These are phyloP conservation scores for Cryptococcus floricola DNA, from an alignment of 1,284 basidiomycete species.

Conservation along the genomic window DNA sequence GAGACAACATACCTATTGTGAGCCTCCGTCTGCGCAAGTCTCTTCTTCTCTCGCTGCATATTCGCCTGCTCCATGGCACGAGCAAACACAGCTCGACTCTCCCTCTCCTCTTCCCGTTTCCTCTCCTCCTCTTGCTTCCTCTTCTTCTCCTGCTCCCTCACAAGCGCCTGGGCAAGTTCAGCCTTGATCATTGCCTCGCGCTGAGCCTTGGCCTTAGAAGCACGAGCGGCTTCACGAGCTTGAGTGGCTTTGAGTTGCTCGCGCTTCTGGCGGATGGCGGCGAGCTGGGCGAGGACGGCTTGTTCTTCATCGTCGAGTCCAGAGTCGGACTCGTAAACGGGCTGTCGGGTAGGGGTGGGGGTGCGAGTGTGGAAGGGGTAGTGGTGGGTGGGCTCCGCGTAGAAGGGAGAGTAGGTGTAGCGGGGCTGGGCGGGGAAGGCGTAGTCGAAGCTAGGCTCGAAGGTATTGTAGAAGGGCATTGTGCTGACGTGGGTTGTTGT, in stretches of 20 bases:
- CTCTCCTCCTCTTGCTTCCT: neutral
- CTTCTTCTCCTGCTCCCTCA: neutral
- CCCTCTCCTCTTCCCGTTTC: constrained; percentile 81
- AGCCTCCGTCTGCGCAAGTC: neutral
- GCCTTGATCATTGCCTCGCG: constrained; percentile 12
- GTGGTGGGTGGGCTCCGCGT: neutral
- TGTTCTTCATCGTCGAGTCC: constrained; percentile 16
- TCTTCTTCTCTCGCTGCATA: constrained; percentile 68
- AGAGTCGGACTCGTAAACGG: neutral
- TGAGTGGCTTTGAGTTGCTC: constrained; percentile 30
- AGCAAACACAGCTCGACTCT: constrained; percentile 27
- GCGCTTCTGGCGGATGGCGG: constrained; percentile 35
- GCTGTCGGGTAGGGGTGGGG: neutral
- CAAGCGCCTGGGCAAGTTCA: constrained; percentile 2
- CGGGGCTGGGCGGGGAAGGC: neutral
- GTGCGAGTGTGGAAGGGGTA: neutral
- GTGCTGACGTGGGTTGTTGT: neutral
- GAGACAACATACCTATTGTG: too few species aligned
- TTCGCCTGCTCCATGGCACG: constrained; percentile 66
- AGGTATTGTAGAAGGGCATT: neutral
- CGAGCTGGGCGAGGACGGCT: constrained; percentile 39
- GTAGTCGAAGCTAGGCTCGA: neutral
- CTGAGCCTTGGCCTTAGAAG: constrained; percentile 7
- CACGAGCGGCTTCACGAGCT: constrained; percentile 15
- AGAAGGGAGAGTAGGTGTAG: neutral